A percentile compares a stretch with the other conserved stretches of the same genome.
Conservation (phyloP, 2,329 filamentous ascomycete species). For the Epichloe gansuensis region DNA sequence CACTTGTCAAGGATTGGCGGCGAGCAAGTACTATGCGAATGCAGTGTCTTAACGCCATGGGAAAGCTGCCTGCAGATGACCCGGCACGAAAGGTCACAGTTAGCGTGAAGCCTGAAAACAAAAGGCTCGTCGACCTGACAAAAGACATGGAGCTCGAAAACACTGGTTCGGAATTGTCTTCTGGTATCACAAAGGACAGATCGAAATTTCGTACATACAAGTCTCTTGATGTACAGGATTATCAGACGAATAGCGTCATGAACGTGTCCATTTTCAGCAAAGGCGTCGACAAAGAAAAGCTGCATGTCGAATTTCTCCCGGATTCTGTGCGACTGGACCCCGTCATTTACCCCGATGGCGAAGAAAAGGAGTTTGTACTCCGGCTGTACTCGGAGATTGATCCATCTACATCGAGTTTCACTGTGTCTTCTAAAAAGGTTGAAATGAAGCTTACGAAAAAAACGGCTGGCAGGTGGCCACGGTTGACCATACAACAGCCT, state of each 20-base stretch:
- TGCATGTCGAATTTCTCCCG: conserved; percentile 24
- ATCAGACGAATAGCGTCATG: conserved; percentile 23
- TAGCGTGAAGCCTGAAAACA: conserved; percentile 18
- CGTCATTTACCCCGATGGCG: conserved; percentile 31
- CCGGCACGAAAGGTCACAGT: conserved; percentile 34
- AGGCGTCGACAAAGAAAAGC: conserved; percentile 26
- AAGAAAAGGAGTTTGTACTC: conserved; percentile 49
- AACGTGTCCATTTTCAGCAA: conserved; percentile 31
- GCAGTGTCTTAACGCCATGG: conserved; percentile 34
- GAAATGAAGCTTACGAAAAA: conserved; percentile 64
- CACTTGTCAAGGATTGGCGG: conserved; percentile 17
- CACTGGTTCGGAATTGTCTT: background rate
- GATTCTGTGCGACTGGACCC: conserved; percentile 16
- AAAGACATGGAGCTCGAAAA: background rate
- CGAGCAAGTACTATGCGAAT: conserved; percentile 33
- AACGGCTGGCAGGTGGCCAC: conserved; percentile 55
- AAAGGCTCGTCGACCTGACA: conserved; percentile 14
- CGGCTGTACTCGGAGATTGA: conserved; percentile 57
- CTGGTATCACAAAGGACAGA: too few species aligned
- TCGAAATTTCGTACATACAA: background rate
- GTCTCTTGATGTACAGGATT: conserved; percentile 21
- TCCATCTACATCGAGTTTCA: conserved; percentile 43
- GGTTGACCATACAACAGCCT: conserved; percentile 12
- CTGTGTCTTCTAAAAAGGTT: conserved; percentile 65
- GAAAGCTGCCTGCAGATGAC: conserved; percentile 31